These are phyloP conservation scores for Pyracantha coccinea DNA, from an alignment of 331 rosid species.

Conservation along the genomic window DNA sequence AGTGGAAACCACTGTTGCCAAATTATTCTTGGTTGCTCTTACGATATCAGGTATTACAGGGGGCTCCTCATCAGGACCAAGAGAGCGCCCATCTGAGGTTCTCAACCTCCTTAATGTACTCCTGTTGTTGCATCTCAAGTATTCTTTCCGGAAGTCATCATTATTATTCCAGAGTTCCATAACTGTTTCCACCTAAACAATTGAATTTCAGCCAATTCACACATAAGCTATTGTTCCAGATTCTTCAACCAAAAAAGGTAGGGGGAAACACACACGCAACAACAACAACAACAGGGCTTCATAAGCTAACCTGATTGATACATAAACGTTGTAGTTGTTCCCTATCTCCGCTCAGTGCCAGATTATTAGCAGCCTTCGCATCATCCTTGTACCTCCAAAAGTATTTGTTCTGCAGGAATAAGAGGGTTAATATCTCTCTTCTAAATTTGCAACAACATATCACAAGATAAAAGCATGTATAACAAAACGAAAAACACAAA, in stretches of 20 bases:
- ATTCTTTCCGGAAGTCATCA: constrained; percentile 64
- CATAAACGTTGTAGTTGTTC: constrained; percentile 55
- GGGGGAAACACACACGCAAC: neutral
- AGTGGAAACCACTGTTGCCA: constrained; percentile 19
- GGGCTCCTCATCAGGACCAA: constrained; percentile 76
- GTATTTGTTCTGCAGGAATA: constrained; percentile 48
- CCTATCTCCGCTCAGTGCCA: constrained; percentile 40
- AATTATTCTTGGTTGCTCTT: constrained; percentile 29
- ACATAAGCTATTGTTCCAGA: constrained; percentile 10
- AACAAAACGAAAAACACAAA: neutral
- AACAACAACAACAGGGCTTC: constrained; percentile 1
- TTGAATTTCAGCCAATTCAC: constrained; percentile 7
- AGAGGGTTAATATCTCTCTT: constrained; percentile 11
- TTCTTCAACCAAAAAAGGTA: neutral
- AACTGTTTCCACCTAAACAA: constrained; percentile 50
- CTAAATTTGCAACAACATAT: neutral
- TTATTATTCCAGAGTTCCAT: constrained; percentile 58
- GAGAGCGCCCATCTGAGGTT: constrained; percentile 72
- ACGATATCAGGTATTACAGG: constrained; percentile 36
- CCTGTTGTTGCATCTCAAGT: constrained; percentile 63
- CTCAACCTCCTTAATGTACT: constrained; percentile 73
- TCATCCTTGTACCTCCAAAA: constrained; percentile 58
- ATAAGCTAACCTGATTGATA: constrained; percentile 52
- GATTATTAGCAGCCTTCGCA: constrained; percentile 30
- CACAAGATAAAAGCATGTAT: neutral